Base-by-base conservation (phyloP, 306 rosid species). In the Senna tora region DNA sequence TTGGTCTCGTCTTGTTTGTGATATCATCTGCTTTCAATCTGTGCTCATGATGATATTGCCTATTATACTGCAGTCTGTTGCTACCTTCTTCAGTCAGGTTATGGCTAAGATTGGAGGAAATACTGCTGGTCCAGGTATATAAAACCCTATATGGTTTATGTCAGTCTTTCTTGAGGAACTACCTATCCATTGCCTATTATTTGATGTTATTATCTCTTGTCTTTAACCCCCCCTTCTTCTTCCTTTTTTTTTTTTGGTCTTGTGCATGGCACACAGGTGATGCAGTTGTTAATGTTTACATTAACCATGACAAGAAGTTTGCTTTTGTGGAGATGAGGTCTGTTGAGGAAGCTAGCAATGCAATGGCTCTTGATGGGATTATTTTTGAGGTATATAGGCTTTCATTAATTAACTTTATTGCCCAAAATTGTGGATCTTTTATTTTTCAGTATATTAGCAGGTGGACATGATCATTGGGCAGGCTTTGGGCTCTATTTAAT, bases 271-370 rank as follows among this genome's bases (percentile, higher is more conserved):
- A 58, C 81, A 63, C 76, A 93, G 98, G 99, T 47, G 99, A 94
- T 84, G 99, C 99, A 11, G 99, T 94, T 65, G 99, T 94, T 33
- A 94, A 94, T 81, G 99, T 94, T 19, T 94, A 94, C 81, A 94
- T 94, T 45, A 94, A 94, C 84, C 99, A 94, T 84, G 99, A 94
- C 77, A 94, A 94, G 84, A 94, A 94, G 81, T 94, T 94, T 63
- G 99, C 99, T 34, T 94, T 94, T 36, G 99, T 94, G 69, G 99
- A 94, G 82, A 94, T 94, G 99, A 88, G 99, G 84, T 94, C 99
- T 36, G 99, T 94, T 72, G 99, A 94, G 83, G 99, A 94, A 82
- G 99, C 99, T 57, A 94, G 99, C 77, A 94, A 94, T 82, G 99
- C 99, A 69, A 94, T 94, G 99, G 97, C 99, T 50, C 74, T 94